Base-by-base conservation (phyloP, 2,329 filamentous ascomycete species). In the Chrysoporthe deuterocubensis region DNA sequence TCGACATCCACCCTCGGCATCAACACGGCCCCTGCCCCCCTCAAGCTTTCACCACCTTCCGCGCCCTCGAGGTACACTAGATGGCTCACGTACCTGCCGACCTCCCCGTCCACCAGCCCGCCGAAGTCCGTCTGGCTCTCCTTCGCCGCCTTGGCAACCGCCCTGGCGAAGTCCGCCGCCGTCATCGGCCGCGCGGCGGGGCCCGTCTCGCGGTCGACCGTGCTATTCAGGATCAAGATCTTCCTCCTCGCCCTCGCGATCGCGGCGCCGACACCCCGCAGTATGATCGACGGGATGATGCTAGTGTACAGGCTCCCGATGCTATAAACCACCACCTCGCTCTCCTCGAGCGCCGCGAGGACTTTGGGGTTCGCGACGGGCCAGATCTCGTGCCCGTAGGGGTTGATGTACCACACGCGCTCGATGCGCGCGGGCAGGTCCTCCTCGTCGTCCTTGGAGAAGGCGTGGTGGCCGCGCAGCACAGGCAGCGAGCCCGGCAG, bases 371-470 rank as follows among this genome's bases (percentile, higher is more conserved):
- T 98, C 2, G 93, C 92, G 0, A 90, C 86, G 0, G 94, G 92
- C 21, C 90, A 88, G 72, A 98, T 97, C 78, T 97, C 94, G 76
- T 97, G 93, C n/a, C 95, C 95, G 77, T 97, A 98, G 0, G 95
- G 95, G 75, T 97, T 98, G 81, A 98, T 98, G 81, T 98, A 98
- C 93, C 94, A 98, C 43, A 98, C 85, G 2, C 94, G 83, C 65
- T 90, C 84, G 72, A 98, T 97, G 40, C 92, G 86, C 0, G 91
- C 85, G 0, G 92, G 87, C 1, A 98, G 83, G 65, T 95, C 92
- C 69, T 92, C 88, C 71, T 93, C 90, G 50, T 87, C 83, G 74
- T 83, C 79, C 80, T 98, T 98, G 75, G 87, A 91, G 76, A 97
- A 96, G 4, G 69, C 94, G 71, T 96, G 92, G 62, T 91, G 92